Evolutionary conservation across 768 basidiomycete species (phyloP).

Genomic region (Suillus clintonianus): DNA sequence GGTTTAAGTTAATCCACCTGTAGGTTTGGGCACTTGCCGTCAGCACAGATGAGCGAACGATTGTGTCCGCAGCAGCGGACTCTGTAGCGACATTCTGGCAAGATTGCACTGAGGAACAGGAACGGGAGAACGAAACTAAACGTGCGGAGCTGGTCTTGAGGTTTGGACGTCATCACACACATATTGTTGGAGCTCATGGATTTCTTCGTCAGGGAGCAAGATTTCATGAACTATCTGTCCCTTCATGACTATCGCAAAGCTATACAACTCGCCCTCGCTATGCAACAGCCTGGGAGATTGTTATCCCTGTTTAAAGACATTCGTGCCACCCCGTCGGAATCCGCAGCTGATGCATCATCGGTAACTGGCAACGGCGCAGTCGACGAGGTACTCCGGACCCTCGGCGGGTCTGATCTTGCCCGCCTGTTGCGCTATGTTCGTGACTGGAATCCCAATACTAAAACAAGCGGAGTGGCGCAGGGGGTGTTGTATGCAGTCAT

Average conservation of each 20-base stretch:
- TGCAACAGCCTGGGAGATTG: conserved; percentile 91
- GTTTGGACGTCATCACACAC: conserved; percentile 46
- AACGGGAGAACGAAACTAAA: conserved; percentile 70
- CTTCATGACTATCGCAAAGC: conserved; percentile 90
- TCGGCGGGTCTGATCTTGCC: conserved; percentile 73
- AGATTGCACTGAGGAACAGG: conserved; percentile 87
- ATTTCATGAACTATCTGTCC: conserved; percentile 87
- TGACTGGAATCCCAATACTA: conserved; percentile 96
- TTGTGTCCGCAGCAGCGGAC: conserved; percentile 95
- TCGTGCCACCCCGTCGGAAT: conserved; percentile 30
- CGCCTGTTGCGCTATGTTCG: conserved; percentile 80
- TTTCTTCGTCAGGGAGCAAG: conserved; percentile 79
- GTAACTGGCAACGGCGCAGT: conserved; percentile 73
- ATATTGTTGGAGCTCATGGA: conserved; percentile 8
- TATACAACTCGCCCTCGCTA: conserved; percentile 87
- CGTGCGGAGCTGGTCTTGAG: conserved; percentile 76
- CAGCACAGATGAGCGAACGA: conserved; percentile 75
- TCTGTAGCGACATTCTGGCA: conserved; percentile 96
- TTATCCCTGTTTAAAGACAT: conserved; percentile 77
- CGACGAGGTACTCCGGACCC: conserved; percentile 77
- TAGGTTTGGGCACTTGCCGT: conserved; percentile 97
- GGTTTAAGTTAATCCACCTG: background rate
- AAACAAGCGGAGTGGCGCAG: conserved; percentile 85
- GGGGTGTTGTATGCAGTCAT: conserved; percentile 78
- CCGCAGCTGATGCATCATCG: conserved; percentile 24